Evolutionary conservation across 208 protist genomes (phyloP).

Genomic region (Leishmania martiniquensis): DNA sequence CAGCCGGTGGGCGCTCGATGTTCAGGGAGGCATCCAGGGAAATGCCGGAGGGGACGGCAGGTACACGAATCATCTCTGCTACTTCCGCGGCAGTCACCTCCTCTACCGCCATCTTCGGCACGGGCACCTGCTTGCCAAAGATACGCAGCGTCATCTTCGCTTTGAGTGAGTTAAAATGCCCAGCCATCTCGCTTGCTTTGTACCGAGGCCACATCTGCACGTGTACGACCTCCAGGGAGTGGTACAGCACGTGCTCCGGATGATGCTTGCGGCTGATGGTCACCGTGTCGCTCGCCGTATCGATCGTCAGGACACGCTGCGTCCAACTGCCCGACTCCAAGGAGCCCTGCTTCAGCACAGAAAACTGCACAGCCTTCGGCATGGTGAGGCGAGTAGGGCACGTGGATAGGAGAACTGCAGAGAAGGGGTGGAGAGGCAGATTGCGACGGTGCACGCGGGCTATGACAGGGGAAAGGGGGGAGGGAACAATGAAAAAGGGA

Average conservation of each 20-base stretch:
- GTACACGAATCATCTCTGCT: slow-evolving; percentile 2
- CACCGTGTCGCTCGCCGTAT: slow-evolving; percentile 20
- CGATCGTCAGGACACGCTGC: slow-evolving; percentile 28
- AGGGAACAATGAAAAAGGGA: not conserved
- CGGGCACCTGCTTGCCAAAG: slow-evolving; percentile 16
- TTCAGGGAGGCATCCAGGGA: slow-evolving; percentile 3
- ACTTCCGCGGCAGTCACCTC: slow-evolving; percentile 2
- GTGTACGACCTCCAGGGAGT: slow-evolving; percentile 12
- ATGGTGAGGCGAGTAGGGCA: not conserved
- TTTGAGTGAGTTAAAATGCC: slow-evolving; percentile 17
- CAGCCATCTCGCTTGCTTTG: slow-evolving; percentile 8
- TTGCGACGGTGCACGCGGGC: not conserved
- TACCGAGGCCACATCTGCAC: slow-evolving; percentile 33
- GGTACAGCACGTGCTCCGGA: slow-evolving; percentile 24
- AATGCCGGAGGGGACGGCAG: not conserved
- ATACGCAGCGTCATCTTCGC: slow-evolving; percentile 26
- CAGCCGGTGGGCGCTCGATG: slow-evolving; percentile 1
- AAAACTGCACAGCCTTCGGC: slow-evolving; percentile 19
- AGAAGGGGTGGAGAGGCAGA: not conserved
- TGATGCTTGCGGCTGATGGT: slow-evolving; percentile 33
- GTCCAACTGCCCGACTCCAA: slow-evolving; percentile 15
- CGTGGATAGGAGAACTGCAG: not conserved
- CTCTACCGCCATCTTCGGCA: slow-evolving; percentile 11
- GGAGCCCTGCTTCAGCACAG: slow-evolving; percentile 24
- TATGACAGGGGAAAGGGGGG: not conserved